These are phyloP conservation scores for Dendrostoma leiphaemia DNA, from an alignment of 2,329 filamentous ascomycete genomes.

Conservation along the genomic window DNA sequence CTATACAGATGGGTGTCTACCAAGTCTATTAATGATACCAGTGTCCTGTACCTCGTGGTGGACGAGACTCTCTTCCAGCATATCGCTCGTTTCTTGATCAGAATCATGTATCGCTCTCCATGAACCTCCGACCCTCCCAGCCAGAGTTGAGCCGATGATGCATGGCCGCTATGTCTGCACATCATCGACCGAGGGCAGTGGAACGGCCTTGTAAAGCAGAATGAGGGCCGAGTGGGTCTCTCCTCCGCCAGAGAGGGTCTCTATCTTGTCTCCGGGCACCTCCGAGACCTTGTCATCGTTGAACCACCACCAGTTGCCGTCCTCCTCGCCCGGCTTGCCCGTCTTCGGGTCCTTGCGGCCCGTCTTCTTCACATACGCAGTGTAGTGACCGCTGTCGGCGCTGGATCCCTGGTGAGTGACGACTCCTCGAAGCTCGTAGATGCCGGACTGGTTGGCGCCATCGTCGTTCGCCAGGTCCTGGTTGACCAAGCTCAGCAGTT, in stretches of 20 bases:
- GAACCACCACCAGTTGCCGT: constrained; percentile 99
- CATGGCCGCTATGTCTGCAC: constrained; percentile 25
- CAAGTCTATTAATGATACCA: not conserved
- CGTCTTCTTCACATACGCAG: constrained; percentile 93
- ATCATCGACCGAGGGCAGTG: constrained; percentile 59
- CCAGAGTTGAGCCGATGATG: no score
- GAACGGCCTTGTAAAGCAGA: constrained; percentile 73
- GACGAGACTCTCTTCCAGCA: no score
- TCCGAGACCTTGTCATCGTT: constrained; percentile 97
- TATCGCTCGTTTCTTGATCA: not conserved
- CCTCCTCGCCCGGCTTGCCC: constrained; percentile 75
- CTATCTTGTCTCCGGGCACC: constrained; percentile 87
- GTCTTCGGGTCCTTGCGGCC: constrained; percentile 69
- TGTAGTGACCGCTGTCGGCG: constrained; percentile 97
- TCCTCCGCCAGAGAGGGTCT: constrained; percentile 83
- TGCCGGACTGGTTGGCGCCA: constrained; percentile 85
- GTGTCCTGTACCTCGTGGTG: not conserved
- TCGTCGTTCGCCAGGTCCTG: constrained; percentile 73
- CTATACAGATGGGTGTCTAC: not conserved
- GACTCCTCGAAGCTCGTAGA: constrained; percentile 92
- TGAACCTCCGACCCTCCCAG: not conserved
- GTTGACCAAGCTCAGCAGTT: constrained; percentile 76
- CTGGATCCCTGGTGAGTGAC: constrained; percentile 96
- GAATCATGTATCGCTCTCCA: not conserved
- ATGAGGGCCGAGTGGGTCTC: constrained; percentile 83